Base-by-base conservation (phyloP, 768 basidiomycete genomes). In the Neoboletus brunneissimus region DNA sequence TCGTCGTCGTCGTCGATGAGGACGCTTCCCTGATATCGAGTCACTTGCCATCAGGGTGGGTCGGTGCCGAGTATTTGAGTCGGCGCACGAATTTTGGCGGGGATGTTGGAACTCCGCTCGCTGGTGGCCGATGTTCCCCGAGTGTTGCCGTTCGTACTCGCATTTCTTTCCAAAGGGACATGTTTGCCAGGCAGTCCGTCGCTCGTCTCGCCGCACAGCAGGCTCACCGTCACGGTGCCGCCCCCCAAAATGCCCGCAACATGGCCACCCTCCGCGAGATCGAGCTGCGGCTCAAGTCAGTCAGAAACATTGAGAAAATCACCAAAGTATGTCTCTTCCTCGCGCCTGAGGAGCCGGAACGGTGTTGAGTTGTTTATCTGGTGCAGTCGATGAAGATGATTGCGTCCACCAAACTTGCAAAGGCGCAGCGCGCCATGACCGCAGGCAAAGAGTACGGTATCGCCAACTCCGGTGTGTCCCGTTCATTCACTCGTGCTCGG, bases 231-330 rank as follows among this genome's bases (percentile, higher is more conserved):
- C 70, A 74, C 62, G 75, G 72, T 57, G 73, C 74, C 51, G 73
- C 68, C 25, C 76, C 75, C 32, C 69, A 78, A 63, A 72, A 73
- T 62, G 84, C 87, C 68, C 85, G 90, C 67, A 93, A 89, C 76
- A 93, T 94, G 94, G 97, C 96, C 41, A 98, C 97, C 58, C 87
- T 99, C 63, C 89, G 94, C 63, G 96, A 99, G 79, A 90, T 99
- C 70, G 96, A 99, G 81, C 76, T 92, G 73, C 88, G 96, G 67
- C 83, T 91, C 76, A 92, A 96, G 85, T 97, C 94, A 46, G 96
- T 98, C 69, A 82, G 83, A 75, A 97, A 97, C 80, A 96, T 96
- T 73, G 93, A 97, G 84, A 98, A 98, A 90, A 98, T 99, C 80
- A 98, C 96, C 58, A 96, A 97, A 81, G 95, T 93, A 61, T 61